Percentiles rank a stretch among this genome's conserved stretches.
Conservation (phyloP, 73 alveolate genomes). For the Uronychia setigera region DNA sequence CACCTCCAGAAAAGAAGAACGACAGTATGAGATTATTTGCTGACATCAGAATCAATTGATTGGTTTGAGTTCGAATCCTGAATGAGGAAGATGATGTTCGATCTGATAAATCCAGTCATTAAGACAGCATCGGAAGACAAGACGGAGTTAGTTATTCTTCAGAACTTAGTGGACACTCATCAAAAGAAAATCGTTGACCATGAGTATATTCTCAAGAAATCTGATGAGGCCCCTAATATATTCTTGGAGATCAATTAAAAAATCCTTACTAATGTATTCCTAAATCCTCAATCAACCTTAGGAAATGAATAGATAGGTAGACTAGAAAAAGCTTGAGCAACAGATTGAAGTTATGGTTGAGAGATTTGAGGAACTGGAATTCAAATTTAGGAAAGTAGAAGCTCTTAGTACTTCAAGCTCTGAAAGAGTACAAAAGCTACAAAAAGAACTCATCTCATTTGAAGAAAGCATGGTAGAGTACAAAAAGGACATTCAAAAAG, state of each 20-base stretch:
- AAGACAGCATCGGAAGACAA: too few species aligned
- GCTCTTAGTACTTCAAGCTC: neutral
- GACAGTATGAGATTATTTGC: too few species aligned
- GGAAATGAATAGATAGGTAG: neutral
- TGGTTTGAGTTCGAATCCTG: too few species aligned
- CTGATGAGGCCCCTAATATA: neutral
- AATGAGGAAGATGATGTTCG: too few species aligned
- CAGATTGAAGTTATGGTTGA: neutral
- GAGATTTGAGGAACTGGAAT: neutral
- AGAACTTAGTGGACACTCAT: too few species aligned
- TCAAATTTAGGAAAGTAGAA: neutral
- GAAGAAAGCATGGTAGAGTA: neutral
- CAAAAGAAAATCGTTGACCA: neutral
- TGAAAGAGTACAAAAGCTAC: neutral
- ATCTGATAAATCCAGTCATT: too few species aligned
- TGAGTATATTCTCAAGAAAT: neutral
- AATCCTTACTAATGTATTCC: neutral
- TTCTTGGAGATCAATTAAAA: neutral
- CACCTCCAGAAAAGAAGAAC: too few species aligned
- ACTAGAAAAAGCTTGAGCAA: neutral
- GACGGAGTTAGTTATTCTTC: too few species aligned
- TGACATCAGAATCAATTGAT: too few species aligned
- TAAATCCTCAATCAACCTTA: neutral
- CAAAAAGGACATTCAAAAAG: neutral
- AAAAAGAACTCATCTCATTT: neutral